Percentiles rank a stretch among this genome's conserved stretches.
These are phyloP conservation scores for Fusarium drepaniforme DNA, from an alignment of 2,329 filamentous ascomycete species.

Conservation along the genomic window DNA sequence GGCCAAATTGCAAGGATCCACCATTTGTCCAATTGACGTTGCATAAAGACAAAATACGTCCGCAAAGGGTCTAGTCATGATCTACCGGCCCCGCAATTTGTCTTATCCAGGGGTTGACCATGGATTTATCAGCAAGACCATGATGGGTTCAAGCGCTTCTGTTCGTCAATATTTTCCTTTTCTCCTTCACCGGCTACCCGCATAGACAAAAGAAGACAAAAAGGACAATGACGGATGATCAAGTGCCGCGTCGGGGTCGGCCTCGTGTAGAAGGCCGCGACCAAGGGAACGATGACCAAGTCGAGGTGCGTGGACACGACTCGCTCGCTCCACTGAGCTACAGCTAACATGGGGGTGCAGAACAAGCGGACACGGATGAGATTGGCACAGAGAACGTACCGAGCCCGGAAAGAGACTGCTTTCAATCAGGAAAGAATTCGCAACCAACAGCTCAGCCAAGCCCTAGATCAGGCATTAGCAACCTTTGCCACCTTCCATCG, in stretches of 20 bases:
- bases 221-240: background rate
- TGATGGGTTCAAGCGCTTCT: background rate
- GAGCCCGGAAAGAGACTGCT: conserved; percentile 2
- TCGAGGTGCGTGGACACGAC: background rate
- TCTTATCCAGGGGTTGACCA: background rate
- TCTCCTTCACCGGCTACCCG: background rate
- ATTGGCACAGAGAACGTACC: conserved; percentile 15
- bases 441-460: conserved; percentile 2
- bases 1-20: background rate
- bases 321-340: background rate
- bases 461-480: background rate
- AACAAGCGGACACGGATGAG: conserved; percentile 10
- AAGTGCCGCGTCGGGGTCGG: background rate
- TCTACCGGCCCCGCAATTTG: background rate
- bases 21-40: background rate
- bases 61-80: background rate
- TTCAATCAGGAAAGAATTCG: conserved; percentile 8
- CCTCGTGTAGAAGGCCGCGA: background rate
- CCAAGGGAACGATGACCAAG: background rate
- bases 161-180: background rate
- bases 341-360: background rate
- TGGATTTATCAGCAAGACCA: background rate
- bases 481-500: background rate
- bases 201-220: background rate
- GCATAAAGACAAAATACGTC: background rate